A percentile compares a stretch with the other conserved stretches of the same genome.
Evolutionary conservation across 352 stramenopile species (phyloP).

Genomic region (Halophytophthora batemanensis): DNA sequence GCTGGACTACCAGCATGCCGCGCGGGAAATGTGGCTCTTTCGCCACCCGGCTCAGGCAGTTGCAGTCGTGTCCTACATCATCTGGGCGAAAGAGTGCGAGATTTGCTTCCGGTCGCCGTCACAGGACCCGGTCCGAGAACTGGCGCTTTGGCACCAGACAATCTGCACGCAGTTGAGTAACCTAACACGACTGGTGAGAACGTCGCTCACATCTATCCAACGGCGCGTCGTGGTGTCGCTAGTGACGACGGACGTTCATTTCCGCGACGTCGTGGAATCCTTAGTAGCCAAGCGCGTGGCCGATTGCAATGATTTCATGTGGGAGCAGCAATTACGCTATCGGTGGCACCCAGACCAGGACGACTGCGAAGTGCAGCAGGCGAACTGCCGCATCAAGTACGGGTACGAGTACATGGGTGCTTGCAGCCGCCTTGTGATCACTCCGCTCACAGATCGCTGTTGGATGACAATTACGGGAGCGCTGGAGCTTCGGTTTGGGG

Average conservation of each 20-base stretch:
- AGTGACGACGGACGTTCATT: slow-evolving; percentile 77
- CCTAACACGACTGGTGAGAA: slow-evolving; percentile 62
- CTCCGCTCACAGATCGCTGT: slow-evolving; percentile 90
- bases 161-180: slow-evolving; percentile 67
- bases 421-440: slow-evolving; percentile 90
- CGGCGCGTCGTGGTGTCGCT: slow-evolving; percentile 62
- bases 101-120: slow-evolving; percentile 51
- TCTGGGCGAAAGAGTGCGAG: slow-evolving; percentile 73
- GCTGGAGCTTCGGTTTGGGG: slow-evolving; percentile 85
- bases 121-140: slow-evolving; percentile 46
- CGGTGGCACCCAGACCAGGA: slow-evolving; percentile 65
- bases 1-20: slow-evolving; percentile 84
- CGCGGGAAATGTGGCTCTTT: slow-evolving; percentile 82
- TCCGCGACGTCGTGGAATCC: slow-evolving; percentile 71
- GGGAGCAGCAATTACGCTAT: slow-evolving; percentile 77
- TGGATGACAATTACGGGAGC: slow-evolving; percentile 93
- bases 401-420: slow-evolving; percentile 93
- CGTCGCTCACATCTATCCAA: slow-evolving; percentile 51
- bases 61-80: slow-evolving; percentile 88
- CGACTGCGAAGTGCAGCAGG: slow-evolving; percentile 57
- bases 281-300: slow-evolving; percentile 49
- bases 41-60: slow-evolving; percentile 89
- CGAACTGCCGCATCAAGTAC: slow-evolving; percentile 74
- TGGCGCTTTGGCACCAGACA: slow-evolving; percentile 62
- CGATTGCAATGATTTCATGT: slow-evolving; percentile 60